Percentiles rank a stretch among this genome's conserved stretches.
Conservation (phyloP, 2,329 filamentous ascomycete species). For the Botrytis paeoniae region DNA sequence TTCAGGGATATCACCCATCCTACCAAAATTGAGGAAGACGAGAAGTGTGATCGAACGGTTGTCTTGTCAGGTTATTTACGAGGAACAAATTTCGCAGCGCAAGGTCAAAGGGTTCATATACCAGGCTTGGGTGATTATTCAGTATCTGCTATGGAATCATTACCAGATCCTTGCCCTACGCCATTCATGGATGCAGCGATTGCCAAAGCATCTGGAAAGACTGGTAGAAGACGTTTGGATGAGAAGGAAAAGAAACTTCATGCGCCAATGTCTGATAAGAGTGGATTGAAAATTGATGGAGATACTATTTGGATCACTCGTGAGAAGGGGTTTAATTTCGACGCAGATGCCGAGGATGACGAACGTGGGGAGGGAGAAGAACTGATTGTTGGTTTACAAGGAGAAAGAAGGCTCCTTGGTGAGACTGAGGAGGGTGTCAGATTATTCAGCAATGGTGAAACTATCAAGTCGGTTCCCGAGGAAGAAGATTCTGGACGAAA, state of each 20-base stretch:
- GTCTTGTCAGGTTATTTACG: slow-evolving; percentile 91
- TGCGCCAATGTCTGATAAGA: slow-evolving; percentile 97
- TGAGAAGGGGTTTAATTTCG: slow-evolving; percentile 72
- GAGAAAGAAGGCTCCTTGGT: slow-evolving; percentile 76
- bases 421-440: slow-evolving; percentile 79
- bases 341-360: slow-evolving; percentile 58
- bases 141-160: slow-evolving; percentile 75
- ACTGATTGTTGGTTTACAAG: slow-evolving; percentile 85
- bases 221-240: slow-evolving; percentile 73
- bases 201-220: slow-evolving; percentile 80
- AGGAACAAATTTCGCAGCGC: slow-evolving; percentile 87
- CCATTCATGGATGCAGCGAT: slow-evolving; percentile 85
- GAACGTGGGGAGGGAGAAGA: slow-evolving; percentile 93
- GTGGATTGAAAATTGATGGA: slow-evolving; percentile 91
- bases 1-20: slow-evolving; percentile 95
- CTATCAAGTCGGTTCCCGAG: slow-evolving; percentile 58
- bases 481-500: slow-evolving; percentile 61
- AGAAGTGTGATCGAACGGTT: slow-evolving; percentile 86
- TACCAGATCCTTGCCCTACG: slow-evolving; percentile 94
- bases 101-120: slow-evolving; percentile 84
- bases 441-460: slow-evolving; percentile 75
- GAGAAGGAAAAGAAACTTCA: slow-evolving; percentile 97
- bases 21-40: slow-evolving; percentile 81
- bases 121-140: slow-evolving; percentile 88
- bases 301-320: slow-evolving; percentile 88